phyloP scores from a whole-genome alignment of 495 filamentous ascomycete genomes.

The Neurospora intermedia region DNA sequence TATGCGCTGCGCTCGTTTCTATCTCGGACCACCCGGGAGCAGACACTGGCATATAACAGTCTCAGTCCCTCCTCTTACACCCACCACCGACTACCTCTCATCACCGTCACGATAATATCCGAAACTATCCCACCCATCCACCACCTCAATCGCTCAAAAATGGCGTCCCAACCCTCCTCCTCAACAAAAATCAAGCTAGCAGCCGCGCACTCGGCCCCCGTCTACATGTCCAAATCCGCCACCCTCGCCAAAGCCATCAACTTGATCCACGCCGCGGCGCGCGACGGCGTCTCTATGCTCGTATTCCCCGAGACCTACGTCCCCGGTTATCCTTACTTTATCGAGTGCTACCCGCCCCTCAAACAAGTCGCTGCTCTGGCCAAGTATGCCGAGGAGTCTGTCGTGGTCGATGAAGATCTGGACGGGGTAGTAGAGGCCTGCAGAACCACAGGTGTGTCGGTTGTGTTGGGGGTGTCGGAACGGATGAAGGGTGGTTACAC shows the following conservation, averaged over 20 bases:
- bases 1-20: not conserved
- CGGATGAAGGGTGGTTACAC: conserved; percentile 26
- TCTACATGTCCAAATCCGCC: conserved; percentile 26
- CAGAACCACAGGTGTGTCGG: conserved; percentile 15
- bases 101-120: not conserved
- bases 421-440: conserved; percentile 25
- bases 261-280: conserved; percentile 19
- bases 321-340: conserved; percentile 27
- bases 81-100: not conserved
- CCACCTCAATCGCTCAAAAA: not conserved
- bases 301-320: conserved; percentile 29
- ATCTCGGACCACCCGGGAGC: not conserved
- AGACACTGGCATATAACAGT: not conserved
- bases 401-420: conserved; percentile 25
- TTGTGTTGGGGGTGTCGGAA: conserved; percentile 29
- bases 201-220: conserved; percentile 24
- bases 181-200: conserved; percentile 22
- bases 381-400: conserved; percentile 22
- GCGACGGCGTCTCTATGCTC: conserved; percentile 18
- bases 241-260: conserved; percentile 20
- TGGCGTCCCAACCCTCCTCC: conserved; percentile 2
- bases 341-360: conserved; percentile 24
- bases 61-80: not conserved
- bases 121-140: not conserved
- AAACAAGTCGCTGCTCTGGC: conserved; percentile 16